A percentile compares a stretch with the other conserved stretches of the same genome.
Evolutionary conservation across 1,284 basidiomycete species (phyloP).

Genomic region (Cryptococcus jaspeensis): DNA sequence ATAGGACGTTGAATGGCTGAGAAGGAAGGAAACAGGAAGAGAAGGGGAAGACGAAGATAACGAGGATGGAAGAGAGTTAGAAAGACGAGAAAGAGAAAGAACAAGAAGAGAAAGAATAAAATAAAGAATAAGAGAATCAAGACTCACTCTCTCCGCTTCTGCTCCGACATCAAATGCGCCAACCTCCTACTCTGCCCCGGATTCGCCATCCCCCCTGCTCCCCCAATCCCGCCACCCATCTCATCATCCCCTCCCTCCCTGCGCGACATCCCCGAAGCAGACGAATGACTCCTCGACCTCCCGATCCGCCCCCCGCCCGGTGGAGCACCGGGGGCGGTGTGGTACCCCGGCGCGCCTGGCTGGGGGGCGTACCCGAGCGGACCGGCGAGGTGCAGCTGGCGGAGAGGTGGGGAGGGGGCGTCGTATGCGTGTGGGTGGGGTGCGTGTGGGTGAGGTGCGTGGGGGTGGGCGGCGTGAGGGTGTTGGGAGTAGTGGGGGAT

Average conservation of each 20-base stretch:
- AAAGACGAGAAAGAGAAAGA: not conserved
- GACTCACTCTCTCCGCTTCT: conserved; percentile 49
- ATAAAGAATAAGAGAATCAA: not conserved
- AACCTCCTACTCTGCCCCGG: conserved; percentile 40
- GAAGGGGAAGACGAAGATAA: too few species aligned
- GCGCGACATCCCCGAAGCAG: conserved; percentile 11
- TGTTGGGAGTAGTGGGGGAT: too few species aligned
- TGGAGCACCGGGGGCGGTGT: too few species aligned
- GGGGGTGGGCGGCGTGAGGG: too few species aligned
- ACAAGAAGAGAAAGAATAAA: not conserved
- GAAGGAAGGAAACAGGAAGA: too few species aligned
- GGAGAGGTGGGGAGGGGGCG: conserved; percentile 15
- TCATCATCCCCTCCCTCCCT: not conserved
- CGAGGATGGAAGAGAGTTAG: not conserved
- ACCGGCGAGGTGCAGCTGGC: not conserved
- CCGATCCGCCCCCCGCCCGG: not conserved
- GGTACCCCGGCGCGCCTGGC: not conserved
- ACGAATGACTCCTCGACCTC: conserved; percentile 15
- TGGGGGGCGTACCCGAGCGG: too few species aligned
- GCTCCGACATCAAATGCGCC: conserved; percentile 48
- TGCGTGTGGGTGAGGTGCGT: not conserved
- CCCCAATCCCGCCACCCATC: not conserved
- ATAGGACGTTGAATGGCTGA: too few species aligned
- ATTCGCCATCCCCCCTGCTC: conserved; percentile 9
- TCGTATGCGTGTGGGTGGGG: conserved; percentile 5